Conservation (phyloP, 2,329 filamentous ascomycete genomes). For the Epichloe gansuensis region DNA sequence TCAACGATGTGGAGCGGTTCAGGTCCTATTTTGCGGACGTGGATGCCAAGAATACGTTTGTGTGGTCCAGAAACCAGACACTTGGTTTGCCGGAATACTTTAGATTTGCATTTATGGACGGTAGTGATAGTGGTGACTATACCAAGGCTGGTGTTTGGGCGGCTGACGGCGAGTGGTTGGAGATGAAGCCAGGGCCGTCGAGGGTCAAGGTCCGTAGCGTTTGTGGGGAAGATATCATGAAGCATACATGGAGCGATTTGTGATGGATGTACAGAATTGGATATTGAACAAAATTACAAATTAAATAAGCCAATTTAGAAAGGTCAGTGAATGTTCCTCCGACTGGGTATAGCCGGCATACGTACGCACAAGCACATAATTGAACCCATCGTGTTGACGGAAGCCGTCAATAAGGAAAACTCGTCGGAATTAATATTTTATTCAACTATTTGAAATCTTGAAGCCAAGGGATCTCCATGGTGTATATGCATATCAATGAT, state of each 20-base stretch:
- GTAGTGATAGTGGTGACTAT: conserved; percentile 53
- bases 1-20: conserved; percentile 77
- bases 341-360: no score
- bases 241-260: not conserved
- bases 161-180: conserved; percentile 47
- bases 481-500: no score
- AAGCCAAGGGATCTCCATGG: no score
- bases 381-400: no score
- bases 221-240: conserved; percentile 6
- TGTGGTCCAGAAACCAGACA: conserved; percentile 41
- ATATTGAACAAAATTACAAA: no score
- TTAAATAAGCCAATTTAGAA: no score
- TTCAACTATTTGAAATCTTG: no score
- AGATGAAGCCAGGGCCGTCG: conserved; percentile 51
- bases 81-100: conserved; percentile 55
- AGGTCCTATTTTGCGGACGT: conserved; percentile 54
- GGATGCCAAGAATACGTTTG: conserved; percentile 32
- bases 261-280: no score
- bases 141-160: conserved; percentile 64
- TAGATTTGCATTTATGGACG: conserved; percentile 60
- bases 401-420: no score
- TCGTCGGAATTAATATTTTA: no score
- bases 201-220: conserved; percentile 21
- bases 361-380: no score
- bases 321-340: no score